Conservation (phyloP, 2,329 filamentous ascomycete species). For the Verticillium isaacii region DNA sequence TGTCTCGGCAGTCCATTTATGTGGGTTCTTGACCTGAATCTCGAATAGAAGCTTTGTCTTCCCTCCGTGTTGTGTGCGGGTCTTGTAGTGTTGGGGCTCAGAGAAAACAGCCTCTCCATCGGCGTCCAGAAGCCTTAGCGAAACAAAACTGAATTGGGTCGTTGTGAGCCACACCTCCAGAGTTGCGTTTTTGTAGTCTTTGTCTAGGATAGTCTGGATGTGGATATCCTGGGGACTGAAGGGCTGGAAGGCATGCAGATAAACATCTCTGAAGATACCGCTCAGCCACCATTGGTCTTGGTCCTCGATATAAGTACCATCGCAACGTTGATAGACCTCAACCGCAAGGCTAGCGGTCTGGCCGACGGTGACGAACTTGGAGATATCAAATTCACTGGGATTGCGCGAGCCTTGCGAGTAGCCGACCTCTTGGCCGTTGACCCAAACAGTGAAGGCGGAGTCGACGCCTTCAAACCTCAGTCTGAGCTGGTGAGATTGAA, state of each 20-base stretch:
- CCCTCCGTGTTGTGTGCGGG: background rate
- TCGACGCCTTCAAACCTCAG: constrained; percentile 73
- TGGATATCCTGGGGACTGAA: constrained; percentile 51
- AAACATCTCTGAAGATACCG: constrained; percentile 66
- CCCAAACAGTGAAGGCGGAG: constrained; percentile 64
- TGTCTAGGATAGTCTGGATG: constrained; percentile 50
- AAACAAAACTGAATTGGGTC: constrained; percentile 19
- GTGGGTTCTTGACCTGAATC: constrained; percentile 42
- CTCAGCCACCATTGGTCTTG: constrained; percentile 67
- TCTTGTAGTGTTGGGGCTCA: background rate
- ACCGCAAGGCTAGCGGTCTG: constrained; percentile 56
- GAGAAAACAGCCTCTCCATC: constrained; percentile 12
- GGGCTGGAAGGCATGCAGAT: constrained; percentile 56
- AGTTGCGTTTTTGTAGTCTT: constrained; percentile 46
- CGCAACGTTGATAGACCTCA: constrained; percentile 67
- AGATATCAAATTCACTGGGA: constrained; percentile 69
- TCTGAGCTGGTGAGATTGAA: constrained; percentile 51
- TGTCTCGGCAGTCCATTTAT: constrained; percentile 66
- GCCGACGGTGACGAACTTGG: constrained; percentile 37
- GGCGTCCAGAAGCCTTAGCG: constrained; percentile 23
- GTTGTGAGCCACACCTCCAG: constrained; percentile 42
- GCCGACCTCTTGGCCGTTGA: constrained; percentile 64
- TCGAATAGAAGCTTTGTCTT: background rate
- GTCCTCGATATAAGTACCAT: constrained; percentile 69
- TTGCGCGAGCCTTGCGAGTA: constrained; percentile 71